A percentile compares a stretch with the other conserved stretches of the same genome.
phyloP scores from a whole-genome alignment of 176 grass and related monocot genomes.

The Luzula sylvatica region DNA sequence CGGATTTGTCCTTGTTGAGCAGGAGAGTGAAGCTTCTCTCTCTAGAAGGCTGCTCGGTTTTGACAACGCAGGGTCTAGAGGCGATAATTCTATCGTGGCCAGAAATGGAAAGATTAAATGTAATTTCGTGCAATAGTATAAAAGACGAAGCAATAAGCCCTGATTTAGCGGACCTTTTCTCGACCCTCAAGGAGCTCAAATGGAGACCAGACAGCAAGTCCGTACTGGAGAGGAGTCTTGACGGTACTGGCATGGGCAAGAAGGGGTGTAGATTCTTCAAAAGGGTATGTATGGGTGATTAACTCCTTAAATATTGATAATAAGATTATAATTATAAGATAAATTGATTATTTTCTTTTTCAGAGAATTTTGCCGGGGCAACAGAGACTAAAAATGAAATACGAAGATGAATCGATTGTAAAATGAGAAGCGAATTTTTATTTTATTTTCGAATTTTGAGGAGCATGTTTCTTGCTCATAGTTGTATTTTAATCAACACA shows the following conservation, averaged over 20 bases:
- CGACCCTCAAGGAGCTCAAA: slow-evolving; percentile 82
- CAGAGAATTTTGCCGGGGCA: slow-evolving; percentile 58
- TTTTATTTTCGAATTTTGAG: neutral
- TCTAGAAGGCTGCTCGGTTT: slow-evolving; percentile 64
- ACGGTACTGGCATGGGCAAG: slow-evolving; percentile 63
- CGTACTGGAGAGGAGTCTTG: slow-evolving; percentile 42
- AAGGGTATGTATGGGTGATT: slow-evolving; percentile 49
- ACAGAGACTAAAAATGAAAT: slow-evolving; percentile 43
- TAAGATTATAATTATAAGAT: neutral
- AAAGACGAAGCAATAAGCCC: slow-evolving; percentile 66
- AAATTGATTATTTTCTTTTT: slow-evolving; percentile 30
- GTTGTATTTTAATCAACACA: slow-evolving; percentile 3
- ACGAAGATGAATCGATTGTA: slow-evolving; percentile 18
- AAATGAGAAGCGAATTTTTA: neutral
- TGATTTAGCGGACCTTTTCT: slow-evolving; percentile 72
- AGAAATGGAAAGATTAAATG: slow-evolving; percentile 57
- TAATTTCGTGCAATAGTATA: slow-evolving; percentile 67
- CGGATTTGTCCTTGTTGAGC: neutral
- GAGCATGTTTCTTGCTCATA: neutral
- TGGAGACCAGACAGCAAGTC: slow-evolving; percentile 81
- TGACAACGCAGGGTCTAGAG: slow-evolving; percentile 68
- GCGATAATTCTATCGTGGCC: slow-evolving; percentile 63
- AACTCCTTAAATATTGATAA: too few species aligned
- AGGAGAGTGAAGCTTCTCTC: slow-evolving; percentile 72
- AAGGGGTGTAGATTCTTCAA: slow-evolving; percentile 89